Base-by-base conservation (phyloP, 1,284 basidiomycete genomes). In the Termitomyces sp. region DNA sequence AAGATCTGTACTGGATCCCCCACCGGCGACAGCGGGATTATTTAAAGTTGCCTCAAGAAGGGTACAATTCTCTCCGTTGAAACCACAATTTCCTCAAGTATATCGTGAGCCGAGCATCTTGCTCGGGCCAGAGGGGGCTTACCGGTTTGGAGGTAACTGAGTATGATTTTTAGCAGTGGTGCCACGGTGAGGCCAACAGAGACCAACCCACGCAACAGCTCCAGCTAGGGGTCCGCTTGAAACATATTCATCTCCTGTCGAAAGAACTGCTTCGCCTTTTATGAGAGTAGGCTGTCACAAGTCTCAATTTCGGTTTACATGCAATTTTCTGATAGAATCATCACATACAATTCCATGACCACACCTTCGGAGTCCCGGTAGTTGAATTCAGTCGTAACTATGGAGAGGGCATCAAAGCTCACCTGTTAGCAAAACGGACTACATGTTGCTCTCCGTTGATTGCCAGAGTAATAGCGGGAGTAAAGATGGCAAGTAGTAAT, bases 11-110 rank as follows among this genome's bases (percentile, higher is more conserved):
- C 73, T 76, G 2, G 75, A 76, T 1, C 74, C 74, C 33, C 66
- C 63, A 12, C 74, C 75, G 4, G 72, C 64, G 26, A 54, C 60
- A 1, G 65, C 68, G 6, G 73, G 73, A 61, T 78, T 78, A 10
- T 56, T 53, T 39, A 79, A 65, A n/a, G 73, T 77, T 3, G 67
- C 70, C 59, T 79, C 76, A 30, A 78, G 62, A 40, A 73, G 64
- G 1, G 70, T 73, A 59, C 77, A 78, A 17, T 69, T 63, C 24
- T 76, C 74, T 39, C 76, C 76, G 54, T 77, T 76, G 56, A 74
- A 70, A 5, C 69, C 68, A 52, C 75, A 77, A 8, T 48, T 28
- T 15, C 67, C 69, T 66, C 9, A 42, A 48, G 17, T 34, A 6
- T 34, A 4, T 26, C 13, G 24, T 49, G 13, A 44, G 50, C 2